A percentile compares a stretch with the other conserved stretches of the same genome.
Conservation (phyloP, 2,329 filamentous ascomycete species). For the Arthroderma sp. region DNA sequence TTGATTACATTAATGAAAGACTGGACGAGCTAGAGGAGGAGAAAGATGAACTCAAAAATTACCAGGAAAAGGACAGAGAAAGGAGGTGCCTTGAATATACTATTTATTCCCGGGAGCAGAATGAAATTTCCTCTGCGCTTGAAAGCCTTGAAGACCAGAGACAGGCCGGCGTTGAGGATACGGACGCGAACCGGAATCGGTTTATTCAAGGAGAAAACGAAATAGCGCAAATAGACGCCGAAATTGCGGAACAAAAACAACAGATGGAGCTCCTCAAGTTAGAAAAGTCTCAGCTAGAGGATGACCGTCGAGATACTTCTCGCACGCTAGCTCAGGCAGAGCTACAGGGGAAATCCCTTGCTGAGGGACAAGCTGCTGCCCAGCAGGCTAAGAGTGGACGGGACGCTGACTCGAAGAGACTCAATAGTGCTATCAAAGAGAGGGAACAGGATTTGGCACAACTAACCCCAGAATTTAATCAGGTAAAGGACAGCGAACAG, state of each 20-base stretch:
- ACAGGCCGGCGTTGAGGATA: conserved; percentile 69
- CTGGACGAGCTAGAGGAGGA: conserved; percentile 86
- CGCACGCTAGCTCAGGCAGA: conserved; percentile 74
- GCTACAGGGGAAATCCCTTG: conserved; percentile 65
- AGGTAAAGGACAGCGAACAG: conserved; percentile 59
- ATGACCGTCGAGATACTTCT: conserved; percentile 72
- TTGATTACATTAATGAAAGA: conserved; percentile 84
- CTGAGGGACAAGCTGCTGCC: conserved; percentile 67
- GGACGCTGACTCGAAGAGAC: conserved; percentile 55
- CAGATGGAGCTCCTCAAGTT: conserved; percentile 73
- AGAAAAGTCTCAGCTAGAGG: conserved; percentile 76
- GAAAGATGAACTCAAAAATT: conserved; percentile 86
- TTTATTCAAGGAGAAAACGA: conserved; percentile 69
- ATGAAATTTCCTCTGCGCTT: conserved; percentile 60
- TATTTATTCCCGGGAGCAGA: conserved; percentile 80
- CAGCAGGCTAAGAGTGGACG: conserved; percentile 60
- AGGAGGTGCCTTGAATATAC: conserved; percentile 87
- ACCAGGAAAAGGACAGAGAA: conserved; percentile 89
- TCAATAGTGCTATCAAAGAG: conserved; percentile 59
- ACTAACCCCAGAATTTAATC: conserved; percentile 64
- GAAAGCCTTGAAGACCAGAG: conserved; percentile 72
- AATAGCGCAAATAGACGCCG: conserved; percentile 60
- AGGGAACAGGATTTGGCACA: conserved; percentile 64
- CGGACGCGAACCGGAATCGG: conserved; percentile 63
- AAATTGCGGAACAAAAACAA: conserved; percentile 67